Base-by-base conservation (phyloP, 1,284 basidiomycete species). In the Apiotrichum siamense region DNA sequence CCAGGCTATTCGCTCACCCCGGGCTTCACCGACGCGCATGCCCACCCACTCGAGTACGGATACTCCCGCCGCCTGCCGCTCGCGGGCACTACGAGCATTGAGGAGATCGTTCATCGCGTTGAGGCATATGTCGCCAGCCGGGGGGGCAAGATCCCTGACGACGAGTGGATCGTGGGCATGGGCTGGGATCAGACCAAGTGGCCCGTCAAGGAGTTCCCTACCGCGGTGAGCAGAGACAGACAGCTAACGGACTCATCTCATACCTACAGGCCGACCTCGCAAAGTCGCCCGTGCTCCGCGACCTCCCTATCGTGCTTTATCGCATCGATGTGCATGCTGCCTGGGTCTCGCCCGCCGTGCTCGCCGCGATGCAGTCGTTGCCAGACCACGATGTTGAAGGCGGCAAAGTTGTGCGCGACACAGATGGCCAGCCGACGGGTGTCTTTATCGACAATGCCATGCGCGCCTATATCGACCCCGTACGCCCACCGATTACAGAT, bases 151-250 rank as follows among this genome's bases (percentile, higher is more conserved):
- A 83, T 1, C 79, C 82, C 40, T 65, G 77, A 83, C 7, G 77
- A 78, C 3, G 75, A 71, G 4, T 94, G 88, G 88, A 81, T 96
- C 48, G 77, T 84, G 61, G 92, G 89, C 4, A 81, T 86, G 76
- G 92, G 91, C 6, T 97, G 92, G 91, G 88, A 97, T 66, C 91
- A 97, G 70, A 94, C 87, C 5, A 58, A 69, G 4, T 81, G 73
- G 68, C 54, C 78, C 1, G 80, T 77, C 18, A 74, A 79, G 24
- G 70, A 78, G 25, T 93, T 91, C 63, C 91, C 92, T 1, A 85
- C 81, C 23, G 85, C 87, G 5, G 89, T 89, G 59, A 45, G 82
- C 69, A n/a, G n/a, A n/a, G n/a, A n/a, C n/a, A n/a, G n/a, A n/a
- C n/a, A n/a, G 18, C 5, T 53, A 15, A 13, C 49, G 33, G 17